Percentiles rank a stretch among this genome's conserved stretches.
Conservation (phyloP, 1,284 basidiomycete genomes). For the Leccinum fuscescens region DNA sequence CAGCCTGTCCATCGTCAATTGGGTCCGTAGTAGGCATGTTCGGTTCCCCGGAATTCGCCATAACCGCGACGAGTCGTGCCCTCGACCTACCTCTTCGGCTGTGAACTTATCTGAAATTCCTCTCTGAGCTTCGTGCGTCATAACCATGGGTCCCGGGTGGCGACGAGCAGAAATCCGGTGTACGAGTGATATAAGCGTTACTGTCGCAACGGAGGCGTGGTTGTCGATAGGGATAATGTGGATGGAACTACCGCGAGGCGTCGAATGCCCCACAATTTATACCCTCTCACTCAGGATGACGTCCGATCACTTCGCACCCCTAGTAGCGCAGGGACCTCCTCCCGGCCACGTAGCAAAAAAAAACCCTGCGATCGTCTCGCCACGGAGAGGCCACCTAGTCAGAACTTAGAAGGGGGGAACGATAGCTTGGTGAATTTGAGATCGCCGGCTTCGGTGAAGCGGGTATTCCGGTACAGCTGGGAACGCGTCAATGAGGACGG, state of each 20-base stretch:
- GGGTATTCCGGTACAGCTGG: slow-evolving; percentile 18
- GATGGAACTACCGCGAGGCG: slow-evolving; percentile 4
- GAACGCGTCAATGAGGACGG: slow-evolving; percentile 10
- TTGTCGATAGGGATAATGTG: slow-evolving; percentile 1
- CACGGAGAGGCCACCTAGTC: not conserved
- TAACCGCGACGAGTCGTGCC: slow-evolving; percentile 12
- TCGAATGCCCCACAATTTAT: slow-evolving; percentile 17
- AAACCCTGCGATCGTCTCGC: not conserved
- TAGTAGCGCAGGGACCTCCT: not conserved
- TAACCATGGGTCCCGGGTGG: slow-evolving; percentile 2
- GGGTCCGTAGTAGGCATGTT: not conserved
- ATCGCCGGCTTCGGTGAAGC: slow-evolving; percentile 23
- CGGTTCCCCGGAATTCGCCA: slow-evolving; percentile 21
- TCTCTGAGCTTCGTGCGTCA: not conserved
- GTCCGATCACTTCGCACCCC: slow-evolving; percentile 17
- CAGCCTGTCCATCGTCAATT: not conserved
- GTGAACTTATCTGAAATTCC: not conserved
- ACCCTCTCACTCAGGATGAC: slow-evolving; percentile 1
- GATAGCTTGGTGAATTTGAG: not conserved
- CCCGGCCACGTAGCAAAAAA: not conserved
- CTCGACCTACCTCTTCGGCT: not conserved
- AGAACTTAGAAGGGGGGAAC: not conserved
- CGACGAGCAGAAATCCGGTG: slow-evolving; percentile 1
- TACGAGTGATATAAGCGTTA: not conserved
- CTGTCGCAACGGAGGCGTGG: not conserved